Conservation (phyloP, 2,329 filamentous ascomycete genomes). For the Dothistroma pini region DNA sequence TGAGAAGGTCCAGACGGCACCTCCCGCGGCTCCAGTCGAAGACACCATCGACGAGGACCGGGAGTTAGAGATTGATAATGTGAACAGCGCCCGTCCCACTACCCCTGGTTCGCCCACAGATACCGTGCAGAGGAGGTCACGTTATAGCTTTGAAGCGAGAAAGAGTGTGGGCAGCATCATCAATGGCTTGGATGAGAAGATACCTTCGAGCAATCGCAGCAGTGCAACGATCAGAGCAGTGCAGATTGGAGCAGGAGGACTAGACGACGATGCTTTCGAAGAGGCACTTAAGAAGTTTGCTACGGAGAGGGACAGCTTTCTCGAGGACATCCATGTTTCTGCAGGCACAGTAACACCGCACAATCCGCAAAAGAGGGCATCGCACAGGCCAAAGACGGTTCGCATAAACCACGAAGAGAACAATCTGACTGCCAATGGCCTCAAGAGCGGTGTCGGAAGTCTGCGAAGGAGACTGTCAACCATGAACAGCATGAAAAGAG, state of each 20-base stretch:
- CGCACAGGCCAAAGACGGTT: slow-evolving; percentile 67
- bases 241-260: slow-evolving; percentile 38
- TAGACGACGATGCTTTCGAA: slow-evolving; percentile 74
- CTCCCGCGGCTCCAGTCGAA: slow-evolving; percentile 40
- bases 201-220: slow-evolving; percentile 60
- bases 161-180: slow-evolving; percentile 52
- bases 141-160: slow-evolving; percentile 46
- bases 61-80: slow-evolving; percentile 51
- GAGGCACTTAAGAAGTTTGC: slow-evolving; percentile 91
- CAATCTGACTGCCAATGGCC: slow-evolving; percentile 36
- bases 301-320: slow-evolving; percentile 86
- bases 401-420: slow-evolving; percentile 72
- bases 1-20: slow-evolving; percentile 32
- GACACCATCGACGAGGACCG: slow-evolving; percentile 61
- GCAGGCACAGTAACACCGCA: slow-evolving; percentile 65
- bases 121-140: slow-evolving; percentile 36
- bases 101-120: slow-evolving; percentile 43
- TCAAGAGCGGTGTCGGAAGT: slow-evolving; percentile 69
- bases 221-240: slow-evolving; percentile 58
- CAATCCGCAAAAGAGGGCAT: slow-evolving; percentile 48
- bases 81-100: slow-evolving; percentile 48
- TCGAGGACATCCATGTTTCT: slow-evolving; percentile 86
- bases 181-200: slow-evolving; percentile 41
- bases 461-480: slow-evolving; percentile 92
- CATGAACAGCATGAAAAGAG: slow-evolving; percentile 91